phyloP scores from a whole-genome alignment of 2,329 filamentous ascomycete genomes.

The Nothophaeocryptopus gaeumannii region DNA sequence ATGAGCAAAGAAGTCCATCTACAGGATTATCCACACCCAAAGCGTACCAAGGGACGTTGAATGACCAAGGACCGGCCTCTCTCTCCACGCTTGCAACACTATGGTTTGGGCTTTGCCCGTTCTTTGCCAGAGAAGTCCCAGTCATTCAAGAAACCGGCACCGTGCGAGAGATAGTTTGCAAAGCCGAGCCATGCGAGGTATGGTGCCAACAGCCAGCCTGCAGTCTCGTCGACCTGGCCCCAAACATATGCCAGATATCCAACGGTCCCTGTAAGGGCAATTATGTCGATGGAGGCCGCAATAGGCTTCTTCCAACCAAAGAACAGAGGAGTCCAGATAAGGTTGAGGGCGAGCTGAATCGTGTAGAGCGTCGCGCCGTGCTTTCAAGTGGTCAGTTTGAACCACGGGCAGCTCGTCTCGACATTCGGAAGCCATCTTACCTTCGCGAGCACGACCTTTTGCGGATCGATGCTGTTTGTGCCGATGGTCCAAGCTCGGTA shows the following conservation, averaged over 20 bases:
- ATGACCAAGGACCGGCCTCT: no score
- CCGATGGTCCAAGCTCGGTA: constrained; percentile 70
- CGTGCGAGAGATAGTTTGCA: constrained; percentile 70
- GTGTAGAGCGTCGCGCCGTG: constrained; percentile 78
- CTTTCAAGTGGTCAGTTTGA: constrained; percentile 24
- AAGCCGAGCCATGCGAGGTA: constrained; percentile 86
- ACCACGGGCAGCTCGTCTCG: background rate
- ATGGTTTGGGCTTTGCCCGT: background rate
- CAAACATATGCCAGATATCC: constrained; percentile 74
- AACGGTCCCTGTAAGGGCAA: constrained; percentile 68
- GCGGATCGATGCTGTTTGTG: constrained; percentile 55
- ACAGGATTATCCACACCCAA: no score
- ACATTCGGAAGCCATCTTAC: constrained; percentile 29
- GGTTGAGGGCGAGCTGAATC: constrained; percentile 78
- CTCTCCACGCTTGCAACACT: no score
- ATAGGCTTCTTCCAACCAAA: constrained; percentile 73
- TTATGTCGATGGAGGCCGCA: constrained; percentile 71
- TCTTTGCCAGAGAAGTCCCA: constrained; percentile 37
- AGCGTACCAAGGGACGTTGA: no score
- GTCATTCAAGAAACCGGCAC: constrained; percentile 41
- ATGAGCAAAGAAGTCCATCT: no score
- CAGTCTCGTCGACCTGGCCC: constrained; percentile 67
- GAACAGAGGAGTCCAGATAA: constrained; percentile 91
- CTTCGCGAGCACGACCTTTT: constrained; percentile 58
- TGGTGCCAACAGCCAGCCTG: constrained; percentile 72